phyloP scores from a whole-genome alignment of 1,284 basidiomycete genomes.

The Phylloboletellus chloephorus region DNA sequence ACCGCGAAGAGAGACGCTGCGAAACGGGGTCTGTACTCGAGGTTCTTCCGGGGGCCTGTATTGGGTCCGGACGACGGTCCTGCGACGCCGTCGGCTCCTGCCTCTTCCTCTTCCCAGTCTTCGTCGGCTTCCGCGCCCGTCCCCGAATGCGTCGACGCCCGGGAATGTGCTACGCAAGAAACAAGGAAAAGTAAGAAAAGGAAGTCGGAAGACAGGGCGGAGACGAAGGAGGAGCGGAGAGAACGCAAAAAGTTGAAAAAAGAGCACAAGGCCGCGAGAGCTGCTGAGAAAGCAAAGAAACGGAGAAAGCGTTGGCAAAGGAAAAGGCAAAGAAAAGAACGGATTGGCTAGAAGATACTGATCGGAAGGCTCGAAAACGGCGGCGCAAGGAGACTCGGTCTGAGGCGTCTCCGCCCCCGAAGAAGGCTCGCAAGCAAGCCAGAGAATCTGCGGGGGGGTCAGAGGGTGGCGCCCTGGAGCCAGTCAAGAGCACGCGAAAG shows the following conservation, averaged over 20 bases:
- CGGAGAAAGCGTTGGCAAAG: constrained; percentile 11
- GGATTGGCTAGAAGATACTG: background rate
- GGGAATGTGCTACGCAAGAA: background rate
- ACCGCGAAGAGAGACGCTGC: constrained; percentile 76
- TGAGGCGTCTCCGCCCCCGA: background rate
- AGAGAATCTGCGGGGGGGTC: background rate
- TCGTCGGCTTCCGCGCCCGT: background rate
- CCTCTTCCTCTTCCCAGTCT: background rate
- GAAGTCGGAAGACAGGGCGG: constrained; percentile 5
- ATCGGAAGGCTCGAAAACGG: constrained; percentile 6
- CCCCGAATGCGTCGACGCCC: background rate
- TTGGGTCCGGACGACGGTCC: constrained; percentile 41
- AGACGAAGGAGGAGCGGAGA: constrained; percentile 25
- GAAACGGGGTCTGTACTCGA: constrained; percentile 65
- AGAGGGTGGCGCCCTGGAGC: background rate
- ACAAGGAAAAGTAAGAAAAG: constrained; percentile 9
- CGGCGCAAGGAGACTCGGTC: background rate
- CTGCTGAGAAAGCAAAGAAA: constrained; percentile 12
- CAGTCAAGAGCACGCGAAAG: constrained; percentile 4
- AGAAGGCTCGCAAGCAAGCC: constrained; percentile 4
- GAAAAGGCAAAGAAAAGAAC: constrained; percentile 1
- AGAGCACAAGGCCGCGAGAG: constrained; percentile 21
- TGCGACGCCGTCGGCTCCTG: background rate
- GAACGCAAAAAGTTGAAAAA: constrained; percentile 22
- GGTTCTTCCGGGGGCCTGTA: constrained; percentile 74